Percentiles rank a stretch among this genome's conserved stretches.
Evolutionary conservation across 2,329 filamentous ascomycete species (phyloP).

Genomic region (Clonostachys rosea): DNA sequence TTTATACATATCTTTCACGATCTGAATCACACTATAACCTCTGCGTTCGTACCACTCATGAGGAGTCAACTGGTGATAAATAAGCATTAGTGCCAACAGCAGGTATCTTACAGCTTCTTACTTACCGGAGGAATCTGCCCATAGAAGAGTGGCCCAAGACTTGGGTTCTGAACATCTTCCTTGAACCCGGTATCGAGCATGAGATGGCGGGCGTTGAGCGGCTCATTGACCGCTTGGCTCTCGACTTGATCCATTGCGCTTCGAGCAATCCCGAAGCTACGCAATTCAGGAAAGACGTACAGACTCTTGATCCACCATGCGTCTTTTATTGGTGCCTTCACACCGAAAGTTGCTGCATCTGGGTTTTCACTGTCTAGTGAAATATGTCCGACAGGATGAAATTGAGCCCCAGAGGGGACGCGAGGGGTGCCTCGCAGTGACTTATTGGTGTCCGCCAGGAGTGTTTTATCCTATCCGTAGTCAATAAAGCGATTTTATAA

Average conservation of each 20-base stretch:
- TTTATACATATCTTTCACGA: slow-evolving; percentile 1
- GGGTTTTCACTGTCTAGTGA: slow-evolving; percentile 14
- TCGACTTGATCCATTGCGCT: slow-evolving; percentile 4
- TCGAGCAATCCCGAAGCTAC: slow-evolving; percentile 3
- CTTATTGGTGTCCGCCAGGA: too few species aligned
- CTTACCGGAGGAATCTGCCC: neutral
- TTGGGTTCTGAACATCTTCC: slow-evolving; percentile 2
- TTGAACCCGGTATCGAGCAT: slow-evolving; percentile 3
- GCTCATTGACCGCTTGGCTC: neutral
- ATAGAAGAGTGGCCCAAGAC: slow-evolving; percentile 1
- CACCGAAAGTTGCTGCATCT: neutral
- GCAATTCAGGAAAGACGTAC: slow-evolving; percentile 2
- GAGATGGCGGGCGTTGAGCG: slow-evolving; percentile 4
- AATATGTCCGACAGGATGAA: slow-evolving; percentile 23
- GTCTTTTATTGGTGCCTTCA: neutral
- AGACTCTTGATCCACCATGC: slow-evolving; percentile 5
- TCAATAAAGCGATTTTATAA: too few species aligned
- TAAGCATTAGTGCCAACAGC: neutral
- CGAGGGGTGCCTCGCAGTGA: too few species aligned
- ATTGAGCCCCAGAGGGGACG: slow-evolving; percentile 4
- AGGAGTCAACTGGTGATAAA: slow-evolving; percentile 1
- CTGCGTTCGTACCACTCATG: slow-evolving; percentile 3
- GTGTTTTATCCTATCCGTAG: too few species aligned
- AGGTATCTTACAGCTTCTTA: too few species aligned
- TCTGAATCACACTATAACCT: slow-evolving; percentile 4